These are phyloP conservation scores for Pilatotrama ljubarskyi DNA, from an alignment of 768 basidiomycete species.

Conservation along the genomic window DNA sequence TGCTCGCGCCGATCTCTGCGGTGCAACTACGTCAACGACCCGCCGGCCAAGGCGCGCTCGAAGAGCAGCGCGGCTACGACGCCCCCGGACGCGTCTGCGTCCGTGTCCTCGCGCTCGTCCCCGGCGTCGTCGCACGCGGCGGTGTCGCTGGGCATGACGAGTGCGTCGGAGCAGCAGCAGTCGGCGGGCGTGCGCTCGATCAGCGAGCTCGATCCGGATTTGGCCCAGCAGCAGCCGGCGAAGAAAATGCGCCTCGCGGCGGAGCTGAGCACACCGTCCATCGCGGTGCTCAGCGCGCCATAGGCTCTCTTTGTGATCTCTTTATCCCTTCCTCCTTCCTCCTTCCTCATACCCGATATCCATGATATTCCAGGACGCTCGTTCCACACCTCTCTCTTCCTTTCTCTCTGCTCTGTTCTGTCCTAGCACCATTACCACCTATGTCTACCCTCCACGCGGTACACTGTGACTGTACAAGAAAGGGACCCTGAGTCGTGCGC, in stretches of 20 bases:
- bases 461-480: constrained; percentile 14
- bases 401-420: neutral
- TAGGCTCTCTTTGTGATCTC: neutral
- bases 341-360: neutral
- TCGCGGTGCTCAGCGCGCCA: constrained; percentile 23
- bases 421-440: neutral
- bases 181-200: constrained; percentile 17
- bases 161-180: constrained; percentile 17
- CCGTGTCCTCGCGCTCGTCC: constrained; percentile 29
- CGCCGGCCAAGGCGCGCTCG: constrained; percentile 26
- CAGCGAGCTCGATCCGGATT: constrained; percentile 46
- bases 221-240: constrained; percentile 57
- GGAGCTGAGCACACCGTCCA: constrained; percentile 20
- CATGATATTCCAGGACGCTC: neutral
- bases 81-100: constrained; percentile 25
- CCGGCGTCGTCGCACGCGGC: constrained; percentile 24
- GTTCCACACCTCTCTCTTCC: neutral
- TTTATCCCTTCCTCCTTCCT: constrained; percentile 4
- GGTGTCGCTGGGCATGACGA: constrained; percentile 15
- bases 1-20: constrained; percentile 74
- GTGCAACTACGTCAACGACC: constrained; percentile 82
- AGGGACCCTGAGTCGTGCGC: constrained; percentile 12
- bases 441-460: constrained; percentile 8
- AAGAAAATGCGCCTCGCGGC: constrained; percentile 78
- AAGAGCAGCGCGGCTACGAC: constrained; percentile 21